These are phyloP conservation scores for Dinochytrium kinnereticum DNA, from an alignment of 371 early-diverging fungal species.

Conservation along the genomic window DNA sequence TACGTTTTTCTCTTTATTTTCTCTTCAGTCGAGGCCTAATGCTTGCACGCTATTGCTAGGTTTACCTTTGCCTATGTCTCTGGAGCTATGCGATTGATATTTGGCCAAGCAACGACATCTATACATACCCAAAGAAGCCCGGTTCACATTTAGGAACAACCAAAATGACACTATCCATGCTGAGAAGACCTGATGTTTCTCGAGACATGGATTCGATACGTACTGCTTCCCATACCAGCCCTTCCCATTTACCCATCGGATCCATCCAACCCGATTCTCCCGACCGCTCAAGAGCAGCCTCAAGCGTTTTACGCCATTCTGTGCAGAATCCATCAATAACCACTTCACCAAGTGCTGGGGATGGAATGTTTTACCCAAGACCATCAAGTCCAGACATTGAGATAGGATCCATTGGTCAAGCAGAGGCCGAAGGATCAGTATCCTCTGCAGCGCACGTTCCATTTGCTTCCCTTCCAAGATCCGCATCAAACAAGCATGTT, in stretches of 20 bases:
- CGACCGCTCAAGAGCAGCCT: too few species aligned
- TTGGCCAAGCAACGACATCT: background rate
- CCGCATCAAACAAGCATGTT: too few species aligned
- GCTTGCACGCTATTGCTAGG: background rate
- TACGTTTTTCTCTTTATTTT: background rate
- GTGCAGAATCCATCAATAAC: too few species aligned
- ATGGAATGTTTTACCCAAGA: too few species aligned
- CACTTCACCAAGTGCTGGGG: too few species aligned
- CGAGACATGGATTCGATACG: background rate
- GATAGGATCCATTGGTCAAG: too few species aligned
- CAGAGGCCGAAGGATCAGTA: too few species aligned
- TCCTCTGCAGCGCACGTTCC: too few species aligned
- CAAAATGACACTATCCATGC: background rate
- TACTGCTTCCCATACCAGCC: background rate
- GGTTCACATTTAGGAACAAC: background rate
- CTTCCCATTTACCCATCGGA: background rate
- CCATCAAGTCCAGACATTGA: too few species aligned
- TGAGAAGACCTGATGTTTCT: background rate
- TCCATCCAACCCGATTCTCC: too few species aligned
- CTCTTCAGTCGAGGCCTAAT: background rate
- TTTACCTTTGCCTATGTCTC: background rate
- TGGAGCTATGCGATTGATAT: slow-evolving; percentile 4
- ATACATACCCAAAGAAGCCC: slow-evolving; percentile 1
- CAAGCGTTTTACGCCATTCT: too few species aligned
- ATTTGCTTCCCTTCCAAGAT: too few species aligned